Base-by-base conservation (phyloP, 768 basidiomycete species). In the Boletus pseudo-olivaceus region DNA sequence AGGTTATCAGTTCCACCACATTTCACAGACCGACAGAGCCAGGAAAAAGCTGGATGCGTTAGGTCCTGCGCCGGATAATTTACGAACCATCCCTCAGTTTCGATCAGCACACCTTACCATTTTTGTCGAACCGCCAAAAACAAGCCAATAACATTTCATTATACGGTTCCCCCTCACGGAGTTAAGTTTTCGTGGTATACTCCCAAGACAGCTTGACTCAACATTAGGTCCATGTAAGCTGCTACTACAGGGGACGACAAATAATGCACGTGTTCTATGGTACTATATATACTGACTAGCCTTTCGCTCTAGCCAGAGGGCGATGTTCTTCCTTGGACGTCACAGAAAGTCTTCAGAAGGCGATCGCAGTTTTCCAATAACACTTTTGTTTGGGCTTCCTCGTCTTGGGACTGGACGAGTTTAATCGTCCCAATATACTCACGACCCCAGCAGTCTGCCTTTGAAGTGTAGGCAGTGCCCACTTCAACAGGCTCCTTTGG, bases 31-130 rank as follows among this genome's bases (percentile, higher is more conserved):
- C 8, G 84, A 91, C 69, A 82, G 80, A 49, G 85, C 76, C 27
- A 79, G 79, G 59, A 88, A 80, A 72, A 82, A 77, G 66, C 67
- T 87, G 58, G 82, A 82, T 44, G 79, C 78, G 4, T 74, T 78
- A 62, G 84, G 79, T 8, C 80, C 83, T 56, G 63, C 78, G 0
- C 84, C 87, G 20, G 79, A 82, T n/a, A 83, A 83, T 65, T 62
- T 93, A 51, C 80, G 92, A 42, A 90, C 82, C 1, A 92, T 93
- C 51, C 90, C 91, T 20, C 81, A 79, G 55, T 91, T 83, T 69
- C 79, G 78, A 53, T 67, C 73, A 45, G 72, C 75, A 42, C 74
- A 71, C 47, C 69, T 78, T 10, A 57, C 69, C 6, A 64, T 82
- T 54, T 59, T 72, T 2, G 64, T 83, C 23, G 79, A 82, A 62